phyloP scores from a whole-genome alignment of 129 eudicot genomes.

The Apium graveolens region DNA sequence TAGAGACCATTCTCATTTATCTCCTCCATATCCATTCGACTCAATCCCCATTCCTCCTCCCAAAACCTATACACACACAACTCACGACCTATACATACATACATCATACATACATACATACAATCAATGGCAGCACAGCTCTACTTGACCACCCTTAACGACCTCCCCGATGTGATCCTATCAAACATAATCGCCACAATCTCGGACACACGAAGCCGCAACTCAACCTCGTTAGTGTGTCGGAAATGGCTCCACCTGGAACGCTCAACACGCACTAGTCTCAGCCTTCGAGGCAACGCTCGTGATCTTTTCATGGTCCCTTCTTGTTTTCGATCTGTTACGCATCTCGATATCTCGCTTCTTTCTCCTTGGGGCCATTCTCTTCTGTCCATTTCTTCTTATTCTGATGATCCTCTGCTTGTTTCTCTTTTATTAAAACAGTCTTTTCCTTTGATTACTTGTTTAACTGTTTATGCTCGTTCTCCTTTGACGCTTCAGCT shows the following conservation, averaged over 20 bases:
- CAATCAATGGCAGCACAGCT: neutral
- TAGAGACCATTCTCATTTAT: neutral
- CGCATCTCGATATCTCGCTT: slow-evolving; percentile 73
- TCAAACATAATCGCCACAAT: slow-evolving; percentile 58
- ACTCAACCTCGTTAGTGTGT: slow-evolving; percentile 65
- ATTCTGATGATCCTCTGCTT: slow-evolving; percentile 21
- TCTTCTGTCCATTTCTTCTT: slow-evolving; percentile 20
- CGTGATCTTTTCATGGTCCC: slow-evolving; percentile 64
- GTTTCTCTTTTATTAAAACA: slow-evolving; percentile 38
- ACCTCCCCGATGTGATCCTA: slow-evolving; percentile 82
- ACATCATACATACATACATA: neutral
- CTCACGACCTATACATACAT: too few species aligned
- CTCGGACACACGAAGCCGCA: slow-evolving; percentile 65
- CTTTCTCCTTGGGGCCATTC: slow-evolving; percentile 92
- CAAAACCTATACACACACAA: neutral
- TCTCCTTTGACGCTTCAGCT: slow-evolving; percentile 28
- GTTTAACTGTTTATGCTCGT: slow-evolving; percentile 58
- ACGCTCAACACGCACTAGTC: slow-evolving; percentile 61
- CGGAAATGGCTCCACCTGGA: slow-evolving; percentile 67
- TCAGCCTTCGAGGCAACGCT: slow-evolving; percentile 87
- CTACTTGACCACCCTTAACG: slow-evolving; percentile 28
- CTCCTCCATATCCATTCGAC: neutral
- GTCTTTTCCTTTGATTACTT: slow-evolving; percentile 43
- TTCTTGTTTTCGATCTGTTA: slow-evolving; percentile 45
- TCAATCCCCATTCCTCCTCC: neutral